Conservation (phyloP, 2,329 filamentous ascomycete genomes). For the Aspergillus hiratsukae region DNA sequence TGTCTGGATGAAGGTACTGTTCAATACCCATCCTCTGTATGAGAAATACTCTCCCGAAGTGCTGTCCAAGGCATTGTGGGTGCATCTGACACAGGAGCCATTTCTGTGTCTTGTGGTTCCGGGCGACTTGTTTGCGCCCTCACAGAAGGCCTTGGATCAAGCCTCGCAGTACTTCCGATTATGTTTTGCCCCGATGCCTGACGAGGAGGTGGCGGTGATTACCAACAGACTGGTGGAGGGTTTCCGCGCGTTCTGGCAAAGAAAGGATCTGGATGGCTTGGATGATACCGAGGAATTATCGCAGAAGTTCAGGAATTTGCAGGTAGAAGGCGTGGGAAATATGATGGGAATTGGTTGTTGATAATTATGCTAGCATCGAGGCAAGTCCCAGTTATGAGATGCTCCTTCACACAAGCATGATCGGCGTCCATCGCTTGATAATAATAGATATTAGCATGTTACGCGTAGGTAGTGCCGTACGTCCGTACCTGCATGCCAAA, state of each 20-base stretch:
- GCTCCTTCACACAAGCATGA: too few relatives aligned
- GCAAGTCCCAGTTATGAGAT: not conserved
- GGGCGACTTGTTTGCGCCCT: constrained; percentile 70
- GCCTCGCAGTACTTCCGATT: constrained; percentile 72
- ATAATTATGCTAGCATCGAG: not conserved
- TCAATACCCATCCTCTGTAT: constrained; percentile 69
- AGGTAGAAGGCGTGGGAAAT: constrained; percentile 5
- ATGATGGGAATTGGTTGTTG: constrained; percentile 17
- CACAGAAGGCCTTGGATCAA: constrained; percentile 51
- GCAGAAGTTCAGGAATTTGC: constrained; percentile 2
- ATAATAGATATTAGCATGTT: too few relatives aligned
- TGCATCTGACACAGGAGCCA: constrained; percentile 65
- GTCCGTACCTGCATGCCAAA: not conserved
- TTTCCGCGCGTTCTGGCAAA: constrained; percentile 69
- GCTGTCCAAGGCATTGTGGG: constrained; percentile 64
- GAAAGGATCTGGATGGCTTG: constrained; percentile 51
- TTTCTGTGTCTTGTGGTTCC: constrained; percentile 67
- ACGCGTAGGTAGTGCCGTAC: not conserved
- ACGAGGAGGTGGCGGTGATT: constrained; percentile 61
- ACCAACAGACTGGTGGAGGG: constrained; percentile 64
- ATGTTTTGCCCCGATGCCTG: constrained; percentile 81
- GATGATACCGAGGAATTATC: constrained; percentile 19
- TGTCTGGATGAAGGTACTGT: constrained; percentile 71
- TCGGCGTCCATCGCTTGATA: not conserved
- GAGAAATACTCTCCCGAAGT: constrained; percentile 49